Conservation (phyloP, 2,329 filamentous ascomycete species). For the Byssothecium circinans region DNA sequence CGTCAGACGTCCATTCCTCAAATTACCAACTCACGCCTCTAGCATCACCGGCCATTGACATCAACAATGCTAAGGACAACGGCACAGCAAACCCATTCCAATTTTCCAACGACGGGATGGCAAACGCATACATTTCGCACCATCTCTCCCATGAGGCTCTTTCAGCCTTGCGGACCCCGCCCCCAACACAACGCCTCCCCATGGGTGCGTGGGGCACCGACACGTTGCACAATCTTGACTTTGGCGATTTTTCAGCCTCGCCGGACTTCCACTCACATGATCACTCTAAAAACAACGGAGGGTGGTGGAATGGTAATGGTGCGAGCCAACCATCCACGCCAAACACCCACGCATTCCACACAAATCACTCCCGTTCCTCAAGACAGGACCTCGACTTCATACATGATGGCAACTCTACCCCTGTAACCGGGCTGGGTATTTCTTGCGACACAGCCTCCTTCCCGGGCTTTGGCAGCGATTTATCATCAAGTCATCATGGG, state of each 20-base stretch:
- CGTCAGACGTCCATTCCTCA: constrained; percentile 22
- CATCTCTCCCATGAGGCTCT: constrained; percentile 21
- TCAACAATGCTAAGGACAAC: constrained; percentile 14
- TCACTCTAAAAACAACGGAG: constrained; percentile 18
- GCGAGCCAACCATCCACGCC: constrained; percentile 13
- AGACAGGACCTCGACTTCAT: constrained; percentile 17
- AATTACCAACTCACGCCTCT: constrained; percentile 41
- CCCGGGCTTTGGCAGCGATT: constrained; percentile 16
- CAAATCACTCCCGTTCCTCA: constrained; percentile 18
- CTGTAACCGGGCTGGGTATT: constrained; percentile 35
- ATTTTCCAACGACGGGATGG: constrained; percentile 19
- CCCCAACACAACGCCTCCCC: constrained; percentile 32
- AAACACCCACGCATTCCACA: background rate
- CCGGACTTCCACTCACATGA: constrained; percentile 22
- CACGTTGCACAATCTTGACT: constrained; percentile 31
- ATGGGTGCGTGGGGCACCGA: constrained; percentile 36
- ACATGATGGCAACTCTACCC: background rate
- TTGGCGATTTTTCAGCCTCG: constrained; percentile 33
- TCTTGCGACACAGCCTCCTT: constrained; percentile 32
- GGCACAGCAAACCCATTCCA: constrained; percentile 24
- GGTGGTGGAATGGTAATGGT: constrained; percentile 33
- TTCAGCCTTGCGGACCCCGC: constrained; percentile 44
- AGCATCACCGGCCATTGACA: constrained; percentile 33
- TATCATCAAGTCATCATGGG: constrained; percentile 6
- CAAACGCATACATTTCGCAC: constrained; percentile 19